Evolutionary conservation across 495 filamentous ascomycete species (phyloP), one percentile per base, ranked within the genome.

Genomic region (Penicilliopsis zonata): DNA sequence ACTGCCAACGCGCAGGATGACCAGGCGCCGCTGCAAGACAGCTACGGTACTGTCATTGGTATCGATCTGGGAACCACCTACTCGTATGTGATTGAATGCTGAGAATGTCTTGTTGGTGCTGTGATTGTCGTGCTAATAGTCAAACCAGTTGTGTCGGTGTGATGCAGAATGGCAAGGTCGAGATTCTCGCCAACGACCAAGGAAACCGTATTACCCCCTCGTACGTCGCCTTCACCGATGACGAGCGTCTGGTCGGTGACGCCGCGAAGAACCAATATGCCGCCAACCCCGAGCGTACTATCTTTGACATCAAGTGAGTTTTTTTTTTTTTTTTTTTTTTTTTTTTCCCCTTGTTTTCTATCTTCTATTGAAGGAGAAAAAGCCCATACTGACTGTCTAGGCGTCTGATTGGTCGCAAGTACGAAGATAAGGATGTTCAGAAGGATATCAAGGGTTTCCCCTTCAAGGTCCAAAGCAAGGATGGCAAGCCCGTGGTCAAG

Each of bases 231-330:
- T 99, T 88, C 58, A 99, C 85, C 57, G 88, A 95, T 49, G 90
- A 96, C 41, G 92, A 96, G 59, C 76, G 92, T 45, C 69, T 99
- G 31, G 86, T 99, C 42, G 92, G 92, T 72, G 92, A 96, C 63
- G 88, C 92, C 42, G 92, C 92, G 36, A 99, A 99, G 82, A 95
- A 99, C 68, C 92, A 96, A 72, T 93, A 86, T 52, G 82, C 92
- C 34, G 70, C 83, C 37, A 96, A 99, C 71, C 92, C 92, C 26
- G 57, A 57, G 41, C 71, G 79, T 40, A 96, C 92, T 25, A 70
- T 99, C 52, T 96, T 79, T 52, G 90, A 96, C 49, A 74, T 94
- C 55, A 93, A 93, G 83, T 85, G 62, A 77, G 79, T 72, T 30
- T 13, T 8, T 19, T 28, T 39, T 14, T 6, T 24, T 24, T 24